Evolutionary conservation across 176 grass and related monocot species (phyloP).

Genomic region (Otatea glauca): DNA sequence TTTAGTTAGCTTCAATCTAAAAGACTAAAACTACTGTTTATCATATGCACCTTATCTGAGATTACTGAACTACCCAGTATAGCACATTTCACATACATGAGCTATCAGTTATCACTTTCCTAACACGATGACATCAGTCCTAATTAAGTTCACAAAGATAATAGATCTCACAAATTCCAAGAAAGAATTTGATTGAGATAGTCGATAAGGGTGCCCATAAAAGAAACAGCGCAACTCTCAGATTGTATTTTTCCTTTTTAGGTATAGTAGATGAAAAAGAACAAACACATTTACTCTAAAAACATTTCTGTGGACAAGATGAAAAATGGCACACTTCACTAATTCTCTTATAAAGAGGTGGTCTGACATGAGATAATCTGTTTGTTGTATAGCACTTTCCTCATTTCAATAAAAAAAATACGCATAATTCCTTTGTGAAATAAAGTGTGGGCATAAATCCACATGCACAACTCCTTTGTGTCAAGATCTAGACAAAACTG

Average conservation of each 20-base stretch:
- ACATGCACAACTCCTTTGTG: not conserved
- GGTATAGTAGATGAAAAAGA: not conserved
- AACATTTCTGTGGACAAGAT: not conserved
- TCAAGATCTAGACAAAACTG: not conserved
- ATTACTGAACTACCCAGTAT: not conserved
- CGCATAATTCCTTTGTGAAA: constrained; percentile 8
- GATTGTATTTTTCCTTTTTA: not conserved
- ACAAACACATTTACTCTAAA: not conserved
- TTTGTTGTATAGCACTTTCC: not conserved
- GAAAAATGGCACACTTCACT: not conserved
- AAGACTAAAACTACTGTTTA: not conserved
- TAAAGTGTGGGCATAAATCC: not conserved
- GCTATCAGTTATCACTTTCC: not conserved
- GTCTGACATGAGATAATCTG: not conserved
- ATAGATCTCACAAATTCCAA: constrained; percentile 6
- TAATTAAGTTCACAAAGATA: not conserved
- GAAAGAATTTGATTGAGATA: constrained; percentile 16
- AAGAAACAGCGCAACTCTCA: not conserved
- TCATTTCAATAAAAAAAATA: constrained; percentile 17
- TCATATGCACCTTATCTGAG: not conserved
- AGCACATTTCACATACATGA: not conserved
- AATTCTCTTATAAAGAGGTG: not conserved
- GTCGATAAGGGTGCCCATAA: not conserved
- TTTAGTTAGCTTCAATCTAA: constrained; percentile 1
- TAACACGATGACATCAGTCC: not conserved